Conservation (phyloP, 768 basidiomycete species). For the Arthromyces matolae region DNA sequence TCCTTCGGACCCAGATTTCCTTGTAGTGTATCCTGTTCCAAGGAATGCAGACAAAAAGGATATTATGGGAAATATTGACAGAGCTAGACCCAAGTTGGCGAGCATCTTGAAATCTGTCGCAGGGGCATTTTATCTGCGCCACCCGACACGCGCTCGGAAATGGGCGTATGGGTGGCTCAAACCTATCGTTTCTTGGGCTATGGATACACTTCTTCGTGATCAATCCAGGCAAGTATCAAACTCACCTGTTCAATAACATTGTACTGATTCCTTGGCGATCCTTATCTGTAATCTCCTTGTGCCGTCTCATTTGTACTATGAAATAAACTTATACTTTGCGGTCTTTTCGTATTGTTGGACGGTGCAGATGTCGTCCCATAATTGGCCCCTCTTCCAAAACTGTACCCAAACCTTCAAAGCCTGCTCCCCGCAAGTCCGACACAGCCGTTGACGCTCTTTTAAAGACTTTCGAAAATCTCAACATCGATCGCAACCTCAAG, state of each 20-base stretch:
- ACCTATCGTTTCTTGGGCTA: conserved; percentile 7
- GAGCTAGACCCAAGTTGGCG: conserved; percentile 3
- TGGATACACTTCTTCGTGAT: conserved; percentile 1
- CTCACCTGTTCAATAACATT: no score
- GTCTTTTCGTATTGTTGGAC: neutral
- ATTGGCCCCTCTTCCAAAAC: neutral
- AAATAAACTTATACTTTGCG: neutral
- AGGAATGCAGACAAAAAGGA: neutral
- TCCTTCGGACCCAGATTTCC: conserved; percentile 10
- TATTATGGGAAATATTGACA: neutral
- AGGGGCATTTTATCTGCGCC: conserved; percentile 5
- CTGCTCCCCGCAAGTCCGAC: neutral
- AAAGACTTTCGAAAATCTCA: conserved; percentile 2
- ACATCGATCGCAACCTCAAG: neutral
- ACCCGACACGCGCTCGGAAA: conserved; percentile 6
- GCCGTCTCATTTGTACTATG: neutral
- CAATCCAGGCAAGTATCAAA: neutral
- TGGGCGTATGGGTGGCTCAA: conserved; percentile 6
- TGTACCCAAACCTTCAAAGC: neutral
- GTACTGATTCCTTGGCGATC: no score
- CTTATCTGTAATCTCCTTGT: neutral
- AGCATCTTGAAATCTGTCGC: conserved; percentile 2
- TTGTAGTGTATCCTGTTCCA: neutral
- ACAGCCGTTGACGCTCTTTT: neutral
- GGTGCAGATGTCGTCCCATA: conserved; percentile 1